Conservation (phyloP, 179 eudicot species). For the Patellifolia procumbens region DNA sequence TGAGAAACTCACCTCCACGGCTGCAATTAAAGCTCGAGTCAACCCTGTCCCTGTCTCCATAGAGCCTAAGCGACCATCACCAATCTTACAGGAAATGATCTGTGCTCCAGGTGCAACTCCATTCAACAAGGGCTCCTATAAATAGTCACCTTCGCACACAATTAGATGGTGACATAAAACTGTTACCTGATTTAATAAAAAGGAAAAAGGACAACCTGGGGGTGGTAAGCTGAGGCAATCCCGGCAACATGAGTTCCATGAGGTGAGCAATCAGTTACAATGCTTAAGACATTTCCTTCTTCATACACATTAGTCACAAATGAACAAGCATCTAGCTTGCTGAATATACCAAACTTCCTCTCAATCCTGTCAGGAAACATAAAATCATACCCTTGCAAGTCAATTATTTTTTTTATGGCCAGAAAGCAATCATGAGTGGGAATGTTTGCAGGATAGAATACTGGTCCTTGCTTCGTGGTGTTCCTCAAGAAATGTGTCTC, state of each 20-base stretch:
- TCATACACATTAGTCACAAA: conserved; percentile 82
- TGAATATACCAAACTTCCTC: conserved; percentile 82
- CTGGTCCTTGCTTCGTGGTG: background rate
- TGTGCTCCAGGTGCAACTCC: conserved; percentile 99
- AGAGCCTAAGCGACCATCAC: conserved; percentile 90
- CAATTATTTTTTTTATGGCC: background rate
- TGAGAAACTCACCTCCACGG: conserved; percentile 69
- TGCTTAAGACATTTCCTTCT: conserved; percentile 86
- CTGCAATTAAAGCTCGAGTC: conserved; percentile 89
- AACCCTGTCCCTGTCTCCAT: conserved; percentile 99
- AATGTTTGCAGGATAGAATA: background rate
- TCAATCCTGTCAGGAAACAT: conserved; percentile 56
- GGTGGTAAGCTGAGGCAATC: conserved; percentile 91
- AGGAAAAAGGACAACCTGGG: conserved; percentile 53
- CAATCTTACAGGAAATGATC: conserved; percentile 91
- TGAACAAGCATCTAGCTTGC: conserved; percentile 93
- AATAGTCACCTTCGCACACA: background rate
- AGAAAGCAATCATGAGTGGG: background rate
- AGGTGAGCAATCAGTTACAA: conserved; percentile 95
- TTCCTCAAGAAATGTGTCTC: too few relatives aligned
- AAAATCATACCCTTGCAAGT: background rate
- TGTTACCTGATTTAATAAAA: background rate
- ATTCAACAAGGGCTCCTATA: conserved; percentile 85
- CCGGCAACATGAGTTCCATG: conserved; percentile 99
- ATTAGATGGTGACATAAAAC: conserved; percentile 16